Base-by-base conservation (phyloP, 805 yeast genomes). In the Suhomyces emberorum region DNA sequence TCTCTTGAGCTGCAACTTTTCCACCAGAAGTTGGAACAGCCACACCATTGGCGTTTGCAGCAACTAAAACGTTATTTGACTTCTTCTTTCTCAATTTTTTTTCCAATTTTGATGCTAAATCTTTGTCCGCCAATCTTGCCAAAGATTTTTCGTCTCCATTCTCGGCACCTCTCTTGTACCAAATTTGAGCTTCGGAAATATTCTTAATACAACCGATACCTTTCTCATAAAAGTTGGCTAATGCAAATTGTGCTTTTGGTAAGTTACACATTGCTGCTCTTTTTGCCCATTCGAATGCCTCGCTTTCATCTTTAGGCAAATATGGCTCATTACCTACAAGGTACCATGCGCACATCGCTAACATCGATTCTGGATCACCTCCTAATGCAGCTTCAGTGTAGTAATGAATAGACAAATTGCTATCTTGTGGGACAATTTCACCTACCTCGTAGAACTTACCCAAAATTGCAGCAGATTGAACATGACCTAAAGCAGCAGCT, bases 271-370 rank as follows among this genome's bases (percentile, higher is more conserved):
- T 69, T 0, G 98, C 97, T 0, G 98, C 91, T 44, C 86, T 71
- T 36, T 76, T 65, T 1, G 97, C 97, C 98, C 98, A 93, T 51
- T 87, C 93, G 57, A 82, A 91, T 1, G 97, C 95, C 60, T 89
- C 96, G 35, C 65, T 74, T 37, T 82, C 84, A 57, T 89, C 91
- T 44, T 76, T 76, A 7, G 80, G 81, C 49, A 93, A 71, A 30
- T 76, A 76, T n/a, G 93, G 89, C 22, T 84, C 89, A 22, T 86
- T 81, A 0, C 98, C 98, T 18, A 88, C 83, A 59, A 91, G 69
- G 57, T 91, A 93, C 97, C 98, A 93, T 1, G 97, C 96, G 59
- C 97, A 89, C 66, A 91, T 70, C 1, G 95, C 89, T 52, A 91
- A 69, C 95, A 91, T 93, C 8, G 95, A 82, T 32, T 76, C 80